Evolutionary conservation across 1,284 basidiomycete species (phyloP).

Genomic region (Pyrrhoderma noxium): DNA sequence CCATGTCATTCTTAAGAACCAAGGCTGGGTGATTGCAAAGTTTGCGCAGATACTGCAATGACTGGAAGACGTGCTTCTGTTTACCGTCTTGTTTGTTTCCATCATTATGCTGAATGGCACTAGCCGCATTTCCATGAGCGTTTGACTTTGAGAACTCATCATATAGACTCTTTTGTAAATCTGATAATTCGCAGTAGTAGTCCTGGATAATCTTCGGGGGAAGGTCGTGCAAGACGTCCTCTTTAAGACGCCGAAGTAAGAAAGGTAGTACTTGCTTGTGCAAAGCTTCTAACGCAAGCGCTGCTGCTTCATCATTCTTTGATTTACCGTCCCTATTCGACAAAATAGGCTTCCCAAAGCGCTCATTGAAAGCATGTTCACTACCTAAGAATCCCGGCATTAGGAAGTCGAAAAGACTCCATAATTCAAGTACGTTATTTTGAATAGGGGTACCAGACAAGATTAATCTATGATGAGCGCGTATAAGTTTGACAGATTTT

Average conservation of each 20-base stretch:
- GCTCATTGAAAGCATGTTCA: slow-evolving; percentile 92
- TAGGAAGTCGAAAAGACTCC: slow-evolving; percentile 98
- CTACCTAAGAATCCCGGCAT: slow-evolving; percentile 99
- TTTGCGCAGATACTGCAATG: slow-evolving; percentile 94
- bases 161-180: slow-evolving; percentile 88
- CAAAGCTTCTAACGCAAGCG: slow-evolving; percentile 88
- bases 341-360: slow-evolving; percentile 93
- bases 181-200: slow-evolving; percentile 96
- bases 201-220: slow-evolving; percentile 99
- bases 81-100: slow-evolving; percentile 33
- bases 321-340: slow-evolving; percentile 94
- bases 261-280: slow-evolving; percentile 99
- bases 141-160: slow-evolving; percentile 87
- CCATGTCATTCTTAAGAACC: slow-evolving; percentile 65
- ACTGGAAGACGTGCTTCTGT: slow-evolving; percentile 91
- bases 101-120: slow-evolving; percentile 42
- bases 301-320: slow-evolving; percentile 91
- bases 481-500: slow-evolving; percentile 89
- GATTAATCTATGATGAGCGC: slow-evolving; percentile 88
- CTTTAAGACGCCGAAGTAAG: slow-evolving; percentile 91
- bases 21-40: slow-evolving; percentile 96
- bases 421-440: slow-evolving; percentile 97
- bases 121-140: slow-evolving; percentile 59
- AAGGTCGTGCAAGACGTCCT: slow-evolving; percentile 93
- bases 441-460: slow-evolving; percentile 98